Conservation (phyloP, 768 basidiomycete species). For the Amanita brunnescens region DNA sequence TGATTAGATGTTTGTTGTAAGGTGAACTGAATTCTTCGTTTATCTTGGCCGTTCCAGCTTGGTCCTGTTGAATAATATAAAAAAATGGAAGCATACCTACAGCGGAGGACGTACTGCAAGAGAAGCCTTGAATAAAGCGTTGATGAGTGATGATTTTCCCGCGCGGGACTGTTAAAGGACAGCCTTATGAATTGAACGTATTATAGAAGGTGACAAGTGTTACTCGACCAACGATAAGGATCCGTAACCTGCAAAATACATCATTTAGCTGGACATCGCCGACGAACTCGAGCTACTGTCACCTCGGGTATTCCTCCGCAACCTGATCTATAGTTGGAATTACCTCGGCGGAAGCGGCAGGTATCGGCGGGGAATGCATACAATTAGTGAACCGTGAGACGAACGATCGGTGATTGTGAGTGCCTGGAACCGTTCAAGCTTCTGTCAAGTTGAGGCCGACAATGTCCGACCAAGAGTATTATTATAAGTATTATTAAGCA, state of each 20-base stretch:
- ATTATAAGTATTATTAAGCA: too few relatives aligned
- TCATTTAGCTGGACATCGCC: background rate
- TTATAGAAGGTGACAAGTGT: background rate
- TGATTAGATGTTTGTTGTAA: background rate
- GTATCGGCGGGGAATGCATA: too few relatives aligned
- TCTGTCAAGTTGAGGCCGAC: too few relatives aligned
- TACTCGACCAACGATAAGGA: conserved; percentile 13
- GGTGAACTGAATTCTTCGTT: background rate
- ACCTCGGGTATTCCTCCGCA: background rate
- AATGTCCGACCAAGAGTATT: too few relatives aligned
- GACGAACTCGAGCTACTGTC: background rate
- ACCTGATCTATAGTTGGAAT: background rate
- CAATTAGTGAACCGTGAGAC: too few relatives aligned
- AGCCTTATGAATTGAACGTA: background rate
- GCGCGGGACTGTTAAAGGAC: background rate
- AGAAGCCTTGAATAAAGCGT: conserved; percentile 3
- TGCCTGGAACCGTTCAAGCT: too few relatives aligned
- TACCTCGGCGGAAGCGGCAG: background rate
- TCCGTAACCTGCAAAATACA: background rate
- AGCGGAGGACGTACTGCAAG: background rate
- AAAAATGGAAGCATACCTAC: too few relatives aligned
- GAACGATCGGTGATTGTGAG: too few relatives aligned
- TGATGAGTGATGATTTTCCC: too few relatives aligned
- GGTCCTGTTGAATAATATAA: conserved; percentile 11
- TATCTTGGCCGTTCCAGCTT: background rate